Evolutionary conservation across 2,329 filamentous ascomycete genomes (phyloP), one percentile per base, ranked within the genome.

Genomic region (Monosporascus sp.): DNA sequence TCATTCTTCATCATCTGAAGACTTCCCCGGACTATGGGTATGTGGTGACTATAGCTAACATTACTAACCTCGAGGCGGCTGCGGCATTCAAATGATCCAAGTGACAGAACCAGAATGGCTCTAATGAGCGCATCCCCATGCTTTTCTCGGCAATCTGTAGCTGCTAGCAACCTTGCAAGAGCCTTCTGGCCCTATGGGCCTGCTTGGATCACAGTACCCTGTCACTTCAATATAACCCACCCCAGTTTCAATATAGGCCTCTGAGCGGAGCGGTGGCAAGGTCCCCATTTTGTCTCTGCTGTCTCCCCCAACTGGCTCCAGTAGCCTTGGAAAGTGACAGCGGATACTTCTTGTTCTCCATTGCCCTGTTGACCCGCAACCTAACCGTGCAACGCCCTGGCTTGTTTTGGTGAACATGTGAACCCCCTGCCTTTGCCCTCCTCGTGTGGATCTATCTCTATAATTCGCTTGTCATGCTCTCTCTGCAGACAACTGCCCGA

Each of bases 381-480:
- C 61, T 66, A 57, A 57, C 55, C 53, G 52, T 55, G 55, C 55
- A 55, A 55, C 48, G 56, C 60, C 60, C 61, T 63, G 56, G 61
- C 60, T 60, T 60, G 53, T 55, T 53, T 58, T 58, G 52, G 60
- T 59, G 56, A 56, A 58, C 57, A 55, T 55, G 60, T 64, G 55
- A 20, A 18, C 14, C 17, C 58, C 56, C 56, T 47, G 27, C 49
- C 47, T 57, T 57, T 52, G 58, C 60, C 60, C 59, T 59, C 43
- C 55, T 60, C 59, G 58, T 58, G 62, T 59, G 58, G 65, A 60
- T 54, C 64, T 60, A 57, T 63, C 58, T 68, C 59, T 65, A 61
- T 63, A 60, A 64, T 65, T 68, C 61, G 67, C 65, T 69, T 68
- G 68, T 68, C 63, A 70, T 72, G 68, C 67, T 68, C 59, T 65